A percentile compares a stretch with the other conserved stretches of the same genome.
These are phyloP conservation scores for Batrachochytrium dendrobatidis DNA, from an alignment of 371 early-diverging fungal genomes.

Conservation along the genomic window DNA sequence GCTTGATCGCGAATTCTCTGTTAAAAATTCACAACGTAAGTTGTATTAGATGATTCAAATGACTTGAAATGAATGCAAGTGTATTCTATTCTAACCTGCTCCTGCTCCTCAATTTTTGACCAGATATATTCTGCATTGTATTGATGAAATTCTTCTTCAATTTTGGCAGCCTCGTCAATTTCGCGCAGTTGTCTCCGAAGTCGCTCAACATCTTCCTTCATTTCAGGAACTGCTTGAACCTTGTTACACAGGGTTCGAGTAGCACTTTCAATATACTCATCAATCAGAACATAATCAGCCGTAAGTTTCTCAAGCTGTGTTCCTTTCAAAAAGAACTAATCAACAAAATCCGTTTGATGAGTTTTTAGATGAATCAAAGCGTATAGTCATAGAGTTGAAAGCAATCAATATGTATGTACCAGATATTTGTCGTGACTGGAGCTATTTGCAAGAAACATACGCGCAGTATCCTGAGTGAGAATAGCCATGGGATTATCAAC, in stretches of 20 bases:
- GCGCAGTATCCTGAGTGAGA: constrained; percentile 87
- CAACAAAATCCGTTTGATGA: background rate
- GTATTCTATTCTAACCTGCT: too few species aligned
- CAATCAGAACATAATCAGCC: constrained; percentile 59
- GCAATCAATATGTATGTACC: constrained; percentile 25
- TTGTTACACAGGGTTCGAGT: constrained; percentile 6
- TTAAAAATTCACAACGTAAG: too few species aligned
- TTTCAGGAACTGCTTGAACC: background rate
- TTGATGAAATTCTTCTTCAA: background rate
- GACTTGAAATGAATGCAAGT: too few species aligned
- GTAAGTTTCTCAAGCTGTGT: constrained; percentile 74
- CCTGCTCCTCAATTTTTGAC: background rate
- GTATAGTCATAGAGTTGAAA: background rate
- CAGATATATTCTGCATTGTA: background rate
- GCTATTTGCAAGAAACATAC: constrained; percentile 77
- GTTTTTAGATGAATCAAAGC: background rate
- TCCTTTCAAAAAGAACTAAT: constrained; percentile 72
- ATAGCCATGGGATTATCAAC: constrained; percentile 89
- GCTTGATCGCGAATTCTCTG: background rate
- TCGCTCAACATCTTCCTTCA: background rate
- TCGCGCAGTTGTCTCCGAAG: background rate
- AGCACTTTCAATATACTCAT: constrained; percentile 60
- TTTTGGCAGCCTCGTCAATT: background rate
- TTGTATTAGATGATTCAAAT: too few species aligned
- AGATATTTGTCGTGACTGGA: constrained; percentile 78